phyloP scores from a whole-genome alignment of 805 yeast species.

The Starmerella apis region DNA sequence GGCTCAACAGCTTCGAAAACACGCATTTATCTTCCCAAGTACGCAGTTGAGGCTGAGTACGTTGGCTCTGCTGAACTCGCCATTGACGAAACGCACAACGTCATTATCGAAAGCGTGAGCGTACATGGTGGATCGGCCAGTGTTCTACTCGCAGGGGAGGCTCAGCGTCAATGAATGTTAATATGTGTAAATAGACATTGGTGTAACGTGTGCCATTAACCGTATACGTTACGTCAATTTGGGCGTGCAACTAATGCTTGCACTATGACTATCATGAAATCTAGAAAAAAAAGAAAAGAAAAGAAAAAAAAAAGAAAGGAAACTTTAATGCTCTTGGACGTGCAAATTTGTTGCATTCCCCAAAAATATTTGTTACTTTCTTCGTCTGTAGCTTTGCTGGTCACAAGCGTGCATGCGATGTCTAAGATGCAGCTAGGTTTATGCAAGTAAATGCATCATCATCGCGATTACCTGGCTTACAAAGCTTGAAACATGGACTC shows the following conservation, averaged over 20 bases:
- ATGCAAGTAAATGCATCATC: slow-evolving; percentile 3
- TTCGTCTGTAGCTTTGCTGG: no score
- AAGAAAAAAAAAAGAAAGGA: no score
- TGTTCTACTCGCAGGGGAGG: background rate
- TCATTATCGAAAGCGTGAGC: background rate
- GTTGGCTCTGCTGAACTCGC: background rate
- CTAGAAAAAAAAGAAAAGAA: no score
- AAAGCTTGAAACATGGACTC: background rate
- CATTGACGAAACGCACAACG: background rate
- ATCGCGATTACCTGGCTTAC: slow-evolving; percentile 2
- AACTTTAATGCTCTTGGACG: no score
- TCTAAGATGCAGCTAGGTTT: background rate
- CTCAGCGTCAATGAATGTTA: background rate
- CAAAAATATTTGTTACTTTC: no score
- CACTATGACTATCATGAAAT: no score
- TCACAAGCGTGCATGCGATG: no score
- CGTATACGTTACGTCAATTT: no score
- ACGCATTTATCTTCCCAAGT: background rate
- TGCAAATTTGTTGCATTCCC: no score
- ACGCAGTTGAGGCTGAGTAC: background rate
- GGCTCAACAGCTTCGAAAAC: background rate
- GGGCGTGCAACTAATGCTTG: no score
- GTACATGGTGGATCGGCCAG: background rate
- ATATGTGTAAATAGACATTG: no score
- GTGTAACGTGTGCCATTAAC: no score